Evolutionary conservation across 495 filamentous ascomycete genomes (phyloP).

Genomic region (Penicillium verhagenii): DNA sequence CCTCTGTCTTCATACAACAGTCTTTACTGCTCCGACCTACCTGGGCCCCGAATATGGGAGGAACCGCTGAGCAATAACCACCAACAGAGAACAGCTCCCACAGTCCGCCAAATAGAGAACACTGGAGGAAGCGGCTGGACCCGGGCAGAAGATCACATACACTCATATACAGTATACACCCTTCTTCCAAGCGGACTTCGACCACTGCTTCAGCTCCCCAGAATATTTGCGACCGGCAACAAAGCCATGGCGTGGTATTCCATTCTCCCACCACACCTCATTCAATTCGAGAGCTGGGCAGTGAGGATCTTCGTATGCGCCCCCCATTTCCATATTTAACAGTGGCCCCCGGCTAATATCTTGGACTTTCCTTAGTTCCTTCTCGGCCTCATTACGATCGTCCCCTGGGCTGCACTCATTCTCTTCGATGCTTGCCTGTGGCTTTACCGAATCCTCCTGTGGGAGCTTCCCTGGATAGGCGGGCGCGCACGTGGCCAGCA

Average conservation of each 20-base stretch:
- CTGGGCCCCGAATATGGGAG: conserved; percentile 1
- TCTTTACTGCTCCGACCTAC: not conserved
- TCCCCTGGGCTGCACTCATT: conserved; percentile 64
- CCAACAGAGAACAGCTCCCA: not conserved
- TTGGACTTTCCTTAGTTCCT: conserved; percentile 48
- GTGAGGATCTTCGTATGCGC: conserved; percentile 60
- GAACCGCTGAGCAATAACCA: not conserved
- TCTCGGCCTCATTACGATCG: conserved; percentile 61
- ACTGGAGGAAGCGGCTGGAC: not conserved
- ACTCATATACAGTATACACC: no score
- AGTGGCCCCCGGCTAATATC: conserved; percentile 1
- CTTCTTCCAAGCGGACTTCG: not conserved
- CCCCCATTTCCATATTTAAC: not conserved
- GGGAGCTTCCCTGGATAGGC: conserved; percentile 61
- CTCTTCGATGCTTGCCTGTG: conserved; percentile 69
- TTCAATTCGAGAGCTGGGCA: conserved; percentile 61
- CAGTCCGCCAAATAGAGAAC: not conserved
- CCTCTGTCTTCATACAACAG: not conserved
- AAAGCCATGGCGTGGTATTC: conserved; percentile 62
- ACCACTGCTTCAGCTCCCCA: not conserved
- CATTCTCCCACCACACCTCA: conserved; percentile 57
- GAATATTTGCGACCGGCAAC: not conserved
- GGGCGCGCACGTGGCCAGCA: conserved; percentile 61
- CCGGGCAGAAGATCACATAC: not conserved
- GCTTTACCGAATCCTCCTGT: conserved; percentile 55